Evolutionary conservation across 371 early-diverging fungal species (phyloP), one percentile per base, ranked within the genome.

Genomic region (Dentiscutata heterogama): DNA sequence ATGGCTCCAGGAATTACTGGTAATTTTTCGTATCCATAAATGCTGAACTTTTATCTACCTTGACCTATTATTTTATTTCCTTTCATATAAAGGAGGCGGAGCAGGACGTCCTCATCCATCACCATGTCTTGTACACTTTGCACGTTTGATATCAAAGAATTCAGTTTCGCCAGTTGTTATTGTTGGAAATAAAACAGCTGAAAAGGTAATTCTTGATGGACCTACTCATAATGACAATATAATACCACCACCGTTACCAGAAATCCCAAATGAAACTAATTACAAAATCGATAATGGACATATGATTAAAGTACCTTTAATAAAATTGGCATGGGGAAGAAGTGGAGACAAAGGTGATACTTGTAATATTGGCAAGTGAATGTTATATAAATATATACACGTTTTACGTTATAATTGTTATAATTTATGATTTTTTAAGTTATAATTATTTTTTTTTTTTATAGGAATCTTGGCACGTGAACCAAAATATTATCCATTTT

Each of bases 341-440:
- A 93, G 93, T 81, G 94, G 94, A 20, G 94, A 94, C 82, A 94
- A 94, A 82, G 94, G 94, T 29, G 93, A 94, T 82, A 90, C 91
- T 0, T 89, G 90, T 81, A 94, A 94, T 76, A 85, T 94, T 42
- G 94, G 94, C 85, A 82, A 82, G 56, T 63, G 42, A 29, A 18
- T 25, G n/a, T 39, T 7, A 2, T 20, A 65, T 27, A 14, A 31
- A 11, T 7, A 65, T 35, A 35, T 35, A 35, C 5, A 35, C 35
- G 5, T 35, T 4, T 35, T 35, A 35, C 5, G 35, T 35, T 35
- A 35, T 35, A 35, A 35, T 35, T 35, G 35, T 35, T 35, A 35
- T 35, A 35, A 35, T 35, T n/a, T n/a, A 63, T 63, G 7, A 25
- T 63, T 63, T 63, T 63, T 63, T 63, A n/a, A 68, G 46, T 22